phyloP scores from a whole-genome alignment of 2,329 filamentous ascomycete species.

The Phoma sp. region DNA sequence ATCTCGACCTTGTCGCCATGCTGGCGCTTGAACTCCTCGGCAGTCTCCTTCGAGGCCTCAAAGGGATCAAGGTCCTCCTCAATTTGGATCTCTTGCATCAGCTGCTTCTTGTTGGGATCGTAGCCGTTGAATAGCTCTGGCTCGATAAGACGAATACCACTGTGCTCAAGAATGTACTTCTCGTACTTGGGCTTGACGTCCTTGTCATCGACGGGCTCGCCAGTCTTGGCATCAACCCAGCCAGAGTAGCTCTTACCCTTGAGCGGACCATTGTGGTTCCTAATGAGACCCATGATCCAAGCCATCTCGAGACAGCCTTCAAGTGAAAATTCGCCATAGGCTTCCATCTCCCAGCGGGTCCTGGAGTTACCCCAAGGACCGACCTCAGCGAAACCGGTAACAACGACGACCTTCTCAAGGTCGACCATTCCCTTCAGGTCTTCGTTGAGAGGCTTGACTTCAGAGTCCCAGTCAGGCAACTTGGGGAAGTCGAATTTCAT shows the following conservation, averaged over 20 bases:
- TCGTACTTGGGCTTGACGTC: slow-evolving; percentile 98
- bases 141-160: slow-evolving; percentile 96
- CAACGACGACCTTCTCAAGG: slow-evolving; percentile 95
- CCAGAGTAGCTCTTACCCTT: slow-evolving; percentile 97
- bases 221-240: slow-evolving; percentile 94
- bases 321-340: slow-evolving; percentile 92
- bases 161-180: slow-evolving; percentile 94
- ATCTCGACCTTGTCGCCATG: slow-evolving; percentile 98
- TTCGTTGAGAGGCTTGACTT: slow-evolving; percentile 86
- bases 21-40: slow-evolving; percentile 95
- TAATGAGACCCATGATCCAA: slow-evolving; percentile 99
- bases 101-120: slow-evolving; percentile 97
- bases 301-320: slow-evolving; percentile 99
- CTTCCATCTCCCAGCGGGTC: slow-evolving; percentile 99
- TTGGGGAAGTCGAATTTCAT: slow-evolving; percentile 96
- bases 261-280: slow-evolving; percentile 94
- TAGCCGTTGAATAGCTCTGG: slow-evolving; percentile 96
- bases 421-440: slow-evolving; percentile 98
- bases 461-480: slow-evolving; percentile 88
- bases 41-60: slow-evolving; percentile 95
- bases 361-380: slow-evolving; percentile 98
- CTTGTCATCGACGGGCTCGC: slow-evolving; percentile 96
- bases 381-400: slow-evolving; percentile 94
- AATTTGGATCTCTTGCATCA: slow-evolving; percentile 96
- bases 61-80: slow-evolving; percentile 97